A percentile compares a stretch with the other conserved stretches of the same genome.
Conservation (phyloP, 805 yeast species). For the Starmerella geochares region DNA sequence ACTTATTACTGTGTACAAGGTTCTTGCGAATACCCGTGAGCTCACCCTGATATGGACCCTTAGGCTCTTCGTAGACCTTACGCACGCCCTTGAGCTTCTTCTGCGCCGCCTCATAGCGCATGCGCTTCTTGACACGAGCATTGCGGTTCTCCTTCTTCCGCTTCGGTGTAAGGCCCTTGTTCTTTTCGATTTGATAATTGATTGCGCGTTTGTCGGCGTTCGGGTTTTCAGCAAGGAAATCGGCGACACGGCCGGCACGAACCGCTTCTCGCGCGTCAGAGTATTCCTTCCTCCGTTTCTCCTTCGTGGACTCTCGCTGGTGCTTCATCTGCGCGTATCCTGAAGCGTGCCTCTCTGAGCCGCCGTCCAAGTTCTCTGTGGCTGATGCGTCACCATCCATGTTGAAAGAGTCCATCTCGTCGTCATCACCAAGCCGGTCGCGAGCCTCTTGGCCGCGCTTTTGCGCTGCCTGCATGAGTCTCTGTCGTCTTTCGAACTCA, state of each 20-base stretch:
- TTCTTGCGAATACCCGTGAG: slow-evolving; percentile 96
- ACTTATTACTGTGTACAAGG: slow-evolving; percentile 74
- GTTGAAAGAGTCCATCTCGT: slow-evolving; percentile 16
- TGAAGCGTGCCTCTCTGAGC: slow-evolving; percentile 24
- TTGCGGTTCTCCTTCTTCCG: slow-evolving; percentile 90
- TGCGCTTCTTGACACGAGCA: slow-evolving; percentile 96
- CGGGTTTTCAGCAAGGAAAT: slow-evolving; percentile 54
- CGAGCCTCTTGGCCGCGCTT: slow-evolving; percentile 61
- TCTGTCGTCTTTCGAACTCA: slow-evolving; percentile 76
- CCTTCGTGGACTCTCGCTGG: slow-evolving; percentile 40
- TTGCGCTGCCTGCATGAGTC: slow-evolving; percentile 79
- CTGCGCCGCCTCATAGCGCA: slow-evolving; percentile 87
- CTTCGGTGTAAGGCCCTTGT: slow-evolving; percentile 89
- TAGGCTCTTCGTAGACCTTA: slow-evolving; percentile 68
- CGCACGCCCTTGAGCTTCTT: slow-evolving; percentile 86
- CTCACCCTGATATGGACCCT: slow-evolving; percentile 85
- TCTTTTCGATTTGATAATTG: slow-evolving; percentile 87
- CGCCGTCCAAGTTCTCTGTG: no score
- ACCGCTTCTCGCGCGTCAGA: slow-evolving; percentile 65
- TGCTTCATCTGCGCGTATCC: slow-evolving; percentile 52
- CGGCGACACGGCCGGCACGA: slow-evolving; percentile 71
- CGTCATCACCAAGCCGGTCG: slow-evolving; percentile 38
- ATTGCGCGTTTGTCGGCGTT: slow-evolving; percentile 87
- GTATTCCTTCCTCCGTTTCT: slow-evolving; percentile 49
- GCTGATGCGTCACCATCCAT: no score